phyloP scores from a whole-genome alignment of 2,329 filamentous ascomycete genomes.

The Pyricularia sp. region DNA sequence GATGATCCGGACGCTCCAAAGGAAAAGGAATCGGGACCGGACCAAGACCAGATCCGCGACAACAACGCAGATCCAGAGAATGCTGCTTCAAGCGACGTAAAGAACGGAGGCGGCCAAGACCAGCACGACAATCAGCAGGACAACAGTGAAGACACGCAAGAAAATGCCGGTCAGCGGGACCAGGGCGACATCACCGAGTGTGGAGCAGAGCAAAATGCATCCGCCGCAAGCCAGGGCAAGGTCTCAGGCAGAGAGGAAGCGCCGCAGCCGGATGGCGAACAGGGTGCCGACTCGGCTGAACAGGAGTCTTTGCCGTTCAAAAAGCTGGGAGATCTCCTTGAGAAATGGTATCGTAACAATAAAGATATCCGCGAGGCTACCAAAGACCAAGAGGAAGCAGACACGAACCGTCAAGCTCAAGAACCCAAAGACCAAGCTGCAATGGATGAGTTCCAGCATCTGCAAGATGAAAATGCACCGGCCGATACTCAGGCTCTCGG shows the following conservation, averaged over 20 bases:
- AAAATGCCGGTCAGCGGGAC: conserved; percentile 49
- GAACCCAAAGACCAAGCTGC: conserved; percentile 51
- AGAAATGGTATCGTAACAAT: conserved; percentile 84
- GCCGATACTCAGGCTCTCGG: conserved; percentile 89
- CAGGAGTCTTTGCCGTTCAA: conserved; percentile 63
- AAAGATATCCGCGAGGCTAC: conserved; percentile 61
- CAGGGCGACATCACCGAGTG: conserved; percentile 54
- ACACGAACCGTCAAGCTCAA: conserved; percentile 36
- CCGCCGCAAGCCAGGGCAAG: conserved; percentile 47
- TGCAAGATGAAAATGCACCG: conserved; percentile 68
- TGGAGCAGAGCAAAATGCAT: conserved; percentile 42
- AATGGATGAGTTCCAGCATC: conserved; percentile 81
- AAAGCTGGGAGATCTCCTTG: conserved; percentile 83
- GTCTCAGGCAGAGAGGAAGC: conserved; percentile 27
- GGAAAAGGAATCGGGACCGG: conserved; percentile 27
- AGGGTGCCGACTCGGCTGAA: conserved; percentile 22
- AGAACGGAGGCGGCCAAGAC: conserved; percentile 52
- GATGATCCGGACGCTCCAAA: conserved; percentile 19
- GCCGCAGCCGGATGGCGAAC: conserved; percentile 29
- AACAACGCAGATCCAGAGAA: conserved; percentile 35
- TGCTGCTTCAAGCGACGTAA: conserved; percentile 48
- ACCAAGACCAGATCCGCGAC: conserved; percentile 26
- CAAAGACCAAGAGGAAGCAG: conserved; percentile 27
- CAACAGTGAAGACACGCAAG: conserved; percentile 42
- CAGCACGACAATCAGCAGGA: conserved; percentile 19